Evolutionary conservation across 345 rosid species (phyloP), one percentile per base, ranked within the genome.

Genomic region (Corchorus olitorius): DNA sequence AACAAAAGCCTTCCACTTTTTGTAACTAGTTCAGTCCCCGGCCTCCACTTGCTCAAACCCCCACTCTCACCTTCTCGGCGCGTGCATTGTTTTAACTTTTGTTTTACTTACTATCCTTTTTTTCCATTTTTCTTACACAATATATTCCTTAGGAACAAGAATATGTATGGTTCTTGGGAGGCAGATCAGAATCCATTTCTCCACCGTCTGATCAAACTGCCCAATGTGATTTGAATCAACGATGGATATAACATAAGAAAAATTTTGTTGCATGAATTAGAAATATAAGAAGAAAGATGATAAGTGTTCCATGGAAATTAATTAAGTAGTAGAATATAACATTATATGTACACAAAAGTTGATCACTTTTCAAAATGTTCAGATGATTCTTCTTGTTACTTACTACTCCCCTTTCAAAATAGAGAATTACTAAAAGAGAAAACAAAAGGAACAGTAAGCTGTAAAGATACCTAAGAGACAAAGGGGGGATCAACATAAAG

Each of bases 151-250:
- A 17, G 1, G 1, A 54, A 6, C 22, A 17, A 54, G 72, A 67
- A 37, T 7, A 48, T 68, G 14, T 27, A 49, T 16, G 59, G 58
- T 49, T 34, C 45, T 34, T 34, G 60, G 46, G 58, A 3, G 43
- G 12, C 69, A 65, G 22, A 65, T 41, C 19, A 61, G 43, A 61
- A 11, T 41, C 52, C 48, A 71, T 75, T 77, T 60, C 43, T 34
- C 48, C 48, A 63, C 77, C 72, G 70, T 77, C 78, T 58, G 78
- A 78, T 77, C 87, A 79, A 27, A 72, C 82, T 77, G 77, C 67
- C 65, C 22, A 17, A 27, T 12, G 15, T 1, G 1, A 10, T 9
- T 2, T 13, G 22, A 15, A 41, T 13, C 39, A 35, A 43, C 20
- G 35, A 43, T 27, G 3, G 54, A 22, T 22, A 15, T 15, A 2